Evolutionary conservation across 257 asterid species (phyloP), one percentile per base, ranked within the genome.

Genomic region (Apocynum venetum): DNA sequence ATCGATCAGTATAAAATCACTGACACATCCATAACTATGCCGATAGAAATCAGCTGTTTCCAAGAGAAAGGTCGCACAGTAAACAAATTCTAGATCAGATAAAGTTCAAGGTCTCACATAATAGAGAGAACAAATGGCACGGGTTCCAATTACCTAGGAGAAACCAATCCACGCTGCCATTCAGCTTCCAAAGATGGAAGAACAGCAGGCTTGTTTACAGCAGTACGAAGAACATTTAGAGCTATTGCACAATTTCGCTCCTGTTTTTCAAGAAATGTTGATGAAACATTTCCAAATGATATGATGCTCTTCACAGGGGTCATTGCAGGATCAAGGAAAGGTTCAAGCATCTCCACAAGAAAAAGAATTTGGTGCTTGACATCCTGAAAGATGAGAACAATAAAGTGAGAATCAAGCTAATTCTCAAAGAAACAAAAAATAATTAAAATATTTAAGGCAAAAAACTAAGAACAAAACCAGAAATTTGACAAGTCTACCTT

Each of bases 321-420:
- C 79, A 96, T 88, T 63, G 91, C 89, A 76, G 98, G 98, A 84
- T 91, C 97, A 78, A 96, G 90, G 84, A 78, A 96, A 17, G 97
- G 97, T 83, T 93, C 99, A 51, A 96, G 91, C 98, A 96, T 93
- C 91, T 93, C 98, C 87, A 93, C 78, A 83, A 96, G 86, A 90
- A 96, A 96, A 67, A 93, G 98, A 80, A 96, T 77, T 72, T 76
- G 93, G 81, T 87, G 95, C 85, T 93, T 93, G 76, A 87, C 94
- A 77, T 88, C 94, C 98, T 96, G 90, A 82, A 91, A 83, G 77
- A 81, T 52, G 61, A 20, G 47, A 67, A 20, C 2, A 17, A 41
- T 61, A 6, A 64, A 5, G 47, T 6, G 12, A 47, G 31, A 0
- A 41, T 19, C 53, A 43, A 43, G 53, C 53, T 41, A 43, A 17